Percentiles rank a stretch among this genome's conserved stretches.
Conservation (phyloP, 108 stramenopile genomes). For the Heterococcus sp. region DNA sequence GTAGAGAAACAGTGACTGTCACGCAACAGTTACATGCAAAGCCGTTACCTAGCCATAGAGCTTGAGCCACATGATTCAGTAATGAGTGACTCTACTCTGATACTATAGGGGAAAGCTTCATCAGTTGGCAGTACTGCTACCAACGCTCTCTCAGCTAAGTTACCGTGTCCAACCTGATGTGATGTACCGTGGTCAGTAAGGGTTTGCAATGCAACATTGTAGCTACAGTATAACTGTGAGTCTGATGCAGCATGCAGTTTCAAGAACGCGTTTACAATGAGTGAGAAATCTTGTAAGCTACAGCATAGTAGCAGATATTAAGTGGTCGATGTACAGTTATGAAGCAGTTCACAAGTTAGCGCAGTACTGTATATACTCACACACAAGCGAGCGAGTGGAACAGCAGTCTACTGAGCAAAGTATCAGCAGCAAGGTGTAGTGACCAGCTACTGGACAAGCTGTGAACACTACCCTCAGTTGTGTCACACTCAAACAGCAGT, state of each 20-base stretch:
- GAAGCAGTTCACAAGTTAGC: not conserved
- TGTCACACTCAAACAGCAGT: no score
- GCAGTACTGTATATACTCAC: no score
- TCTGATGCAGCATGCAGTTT: not conserved
- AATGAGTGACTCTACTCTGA: constrained; percentile 70
- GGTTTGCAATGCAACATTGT: no score
- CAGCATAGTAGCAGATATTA: not conserved
- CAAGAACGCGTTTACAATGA: not conserved
- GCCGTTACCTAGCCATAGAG: constrained; percentile 67
- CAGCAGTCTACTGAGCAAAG: no score
- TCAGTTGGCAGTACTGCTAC: constrained; percentile 63
- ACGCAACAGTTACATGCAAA: constrained; percentile 80
- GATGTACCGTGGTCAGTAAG: no score
- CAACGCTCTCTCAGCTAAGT: constrained; percentile 75
- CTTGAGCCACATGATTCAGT: constrained; percentile 71
- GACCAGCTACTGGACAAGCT: no score
- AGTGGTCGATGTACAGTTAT: not conserved
- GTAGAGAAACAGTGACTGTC: not conserved
- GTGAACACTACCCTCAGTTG: no score
- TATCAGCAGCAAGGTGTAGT: no score
- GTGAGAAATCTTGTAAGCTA: not conserved
- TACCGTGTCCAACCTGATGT: constrained; percentile 59
- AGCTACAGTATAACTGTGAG: not conserved
- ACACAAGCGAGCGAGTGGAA: no score
- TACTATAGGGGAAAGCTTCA: constrained; percentile 73